phyloP scores from a whole-genome alignment of 768 basidiomycete species.

The Auriscalpium microsporum region DNA sequence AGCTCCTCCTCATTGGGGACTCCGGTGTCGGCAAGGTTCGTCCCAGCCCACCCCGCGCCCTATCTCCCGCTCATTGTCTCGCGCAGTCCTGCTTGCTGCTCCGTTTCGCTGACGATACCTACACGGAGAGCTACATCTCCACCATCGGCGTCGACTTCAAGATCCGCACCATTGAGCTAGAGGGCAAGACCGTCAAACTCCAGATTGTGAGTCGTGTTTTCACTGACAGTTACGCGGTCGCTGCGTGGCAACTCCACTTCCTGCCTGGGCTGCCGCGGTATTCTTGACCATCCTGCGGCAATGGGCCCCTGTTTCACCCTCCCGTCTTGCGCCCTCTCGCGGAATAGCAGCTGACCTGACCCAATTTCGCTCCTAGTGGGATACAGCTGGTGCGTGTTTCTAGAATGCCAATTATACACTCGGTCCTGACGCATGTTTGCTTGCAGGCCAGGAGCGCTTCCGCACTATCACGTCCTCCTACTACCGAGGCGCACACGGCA shows the following conservation, averaged over 20 bases:
- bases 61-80: not conserved
- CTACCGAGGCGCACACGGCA: conserved; percentile 97
- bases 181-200: conserved; percentile 96
- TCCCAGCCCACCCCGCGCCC: conserved; percentile 12
- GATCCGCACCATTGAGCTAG: conserved; percentile 97
- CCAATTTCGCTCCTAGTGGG: conserved; percentile 59
- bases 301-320: not conserved
- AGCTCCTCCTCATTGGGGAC: conserved; percentile 90
- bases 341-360: not conserved
- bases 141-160: conserved; percentile 99
- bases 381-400: conserved; percentile 71
- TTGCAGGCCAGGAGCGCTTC: conserved; percentile 90
- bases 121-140: conserved; percentile 95
- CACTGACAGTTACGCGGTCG: not conserved
- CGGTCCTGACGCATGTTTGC: not conserved
- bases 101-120: conserved; percentile 93
- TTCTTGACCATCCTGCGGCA: not conserved
- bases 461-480: conserved; percentile 99
- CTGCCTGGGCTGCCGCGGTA: not conserved
- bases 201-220: conserved; percentile 72
- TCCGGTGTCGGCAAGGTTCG: conserved; percentile 90
- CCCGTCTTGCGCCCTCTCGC: not conserved
- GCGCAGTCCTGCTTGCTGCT: conserved; percentile 83
- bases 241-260: not conserved
- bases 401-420: not conserved